Percentiles rank a stretch among this genome's conserved stretches.
These are phyloP conservation scores for Lepidium aucheri DNA, from an alignment of 345 rosid genomes.

Conservation along the genomic window DNA sequence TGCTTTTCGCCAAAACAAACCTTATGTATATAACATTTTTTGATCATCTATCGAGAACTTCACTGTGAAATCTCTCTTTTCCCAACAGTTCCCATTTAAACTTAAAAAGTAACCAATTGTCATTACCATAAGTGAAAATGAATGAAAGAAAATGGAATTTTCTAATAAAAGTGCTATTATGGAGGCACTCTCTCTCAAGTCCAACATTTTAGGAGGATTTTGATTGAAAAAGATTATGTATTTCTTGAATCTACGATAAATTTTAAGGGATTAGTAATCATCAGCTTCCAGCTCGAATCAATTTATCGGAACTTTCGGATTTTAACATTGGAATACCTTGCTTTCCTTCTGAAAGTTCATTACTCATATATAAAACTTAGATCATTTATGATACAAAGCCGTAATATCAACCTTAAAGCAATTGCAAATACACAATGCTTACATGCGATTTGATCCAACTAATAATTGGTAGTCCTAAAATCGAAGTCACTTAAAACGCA, in stretches of 20 bases:
- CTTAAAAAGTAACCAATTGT: neutral
- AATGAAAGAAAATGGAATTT: neutral
- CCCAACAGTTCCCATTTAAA: conserved; percentile 6
- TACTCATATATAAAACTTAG: neutral
- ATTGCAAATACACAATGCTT: neutral
- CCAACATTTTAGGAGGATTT: no score
- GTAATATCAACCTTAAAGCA: neutral
- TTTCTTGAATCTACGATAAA: neutral
- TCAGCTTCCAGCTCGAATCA: neutral
- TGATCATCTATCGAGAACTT: conserved; percentile 2
- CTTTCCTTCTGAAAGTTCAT: neutral
- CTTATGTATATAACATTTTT: conserved; percentile 16
- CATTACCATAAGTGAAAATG: neutral
- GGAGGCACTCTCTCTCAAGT: no score
- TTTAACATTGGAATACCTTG: no score
- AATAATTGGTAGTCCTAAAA: neutral
- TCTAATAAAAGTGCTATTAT: no score
- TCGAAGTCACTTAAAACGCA: neutral
- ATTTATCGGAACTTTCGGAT: neutral
- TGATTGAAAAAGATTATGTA: neutral
- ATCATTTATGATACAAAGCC: neutral
- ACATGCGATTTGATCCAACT: neutral
- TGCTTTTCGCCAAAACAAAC: conserved; percentile 17
- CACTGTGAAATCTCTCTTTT: neutral
- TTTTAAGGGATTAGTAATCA: neutral